phyloP scores from a whole-genome alignment of 140 eudicot genomes.

The Ambrosia hybrid region DNA sequence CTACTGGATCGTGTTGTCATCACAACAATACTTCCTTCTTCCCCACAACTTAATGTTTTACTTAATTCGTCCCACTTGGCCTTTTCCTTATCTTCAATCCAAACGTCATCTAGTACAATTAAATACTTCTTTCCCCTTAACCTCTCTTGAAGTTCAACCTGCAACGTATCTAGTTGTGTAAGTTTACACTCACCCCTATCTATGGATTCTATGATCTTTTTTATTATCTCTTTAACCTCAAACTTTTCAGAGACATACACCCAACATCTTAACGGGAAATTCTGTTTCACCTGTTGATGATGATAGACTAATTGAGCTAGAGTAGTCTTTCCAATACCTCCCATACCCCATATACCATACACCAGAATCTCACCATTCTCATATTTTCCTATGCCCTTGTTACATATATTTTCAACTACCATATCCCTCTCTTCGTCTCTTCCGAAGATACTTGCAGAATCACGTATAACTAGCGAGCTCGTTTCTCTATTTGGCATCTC shows the following conservation, averaged over 20 bases:
- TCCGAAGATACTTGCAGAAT: too few relatives aligned
- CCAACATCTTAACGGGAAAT: conserved; percentile 20
- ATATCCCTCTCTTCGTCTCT: too few relatives aligned
- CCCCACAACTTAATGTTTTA: background rate
- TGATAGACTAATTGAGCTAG: conserved; percentile 8
- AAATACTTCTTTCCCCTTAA: conserved; percentile 5
- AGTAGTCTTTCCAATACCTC: background rate
- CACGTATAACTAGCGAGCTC: too few relatives aligned
- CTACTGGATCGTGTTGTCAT: conserved; percentile 13
- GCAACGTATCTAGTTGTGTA: background rate
- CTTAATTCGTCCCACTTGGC: conserved; percentile 8
- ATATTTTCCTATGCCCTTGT: too few relatives aligned
- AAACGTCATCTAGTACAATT: background rate
- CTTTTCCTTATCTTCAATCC: background rate
- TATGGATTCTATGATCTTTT: too few relatives aligned
- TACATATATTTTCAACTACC: too few relatives aligned
- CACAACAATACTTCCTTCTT: conserved; percentile 17
- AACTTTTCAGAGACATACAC: conserved; percentile 2
- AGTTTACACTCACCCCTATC: background rate
- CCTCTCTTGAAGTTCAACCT: background rate
- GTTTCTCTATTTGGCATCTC: too few relatives aligned
- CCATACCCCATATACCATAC: too few relatives aligned
- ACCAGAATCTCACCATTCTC: too few relatives aligned
- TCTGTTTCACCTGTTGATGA: background rate
- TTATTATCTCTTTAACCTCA: too few relatives aligned